A percentile compares a stretch with the other conserved stretches of the same genome.
Conservation (phyloP, 2,329 filamentous ascomycete genomes). For the Whalleya microplaca region DNA sequence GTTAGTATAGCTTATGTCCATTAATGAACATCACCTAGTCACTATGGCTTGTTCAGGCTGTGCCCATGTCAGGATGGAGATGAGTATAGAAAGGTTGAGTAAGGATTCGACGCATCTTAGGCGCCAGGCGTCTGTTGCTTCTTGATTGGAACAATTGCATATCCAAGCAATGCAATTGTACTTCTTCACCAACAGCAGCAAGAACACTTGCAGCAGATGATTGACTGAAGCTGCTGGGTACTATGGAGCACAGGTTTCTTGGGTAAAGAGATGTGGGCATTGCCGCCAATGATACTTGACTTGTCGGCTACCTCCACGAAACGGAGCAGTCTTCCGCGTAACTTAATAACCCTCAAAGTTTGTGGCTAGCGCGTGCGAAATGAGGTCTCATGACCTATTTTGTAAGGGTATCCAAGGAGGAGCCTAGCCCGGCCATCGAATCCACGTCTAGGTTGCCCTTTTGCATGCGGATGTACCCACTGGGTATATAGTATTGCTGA, state of each 20-base stretch:
- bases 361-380: slow-evolving; percentile 28
- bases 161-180: not conserved
- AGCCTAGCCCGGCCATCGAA: slow-evolving; percentile 26
- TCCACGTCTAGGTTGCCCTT: slow-evolving; percentile 24
- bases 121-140: not conserved
- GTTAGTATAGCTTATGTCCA: not conserved
- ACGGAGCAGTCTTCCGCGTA: slow-evolving; percentile 26
- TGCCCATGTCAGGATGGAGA: not conserved
- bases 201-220: not conserved
- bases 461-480: slow-evolving; percentile 23
- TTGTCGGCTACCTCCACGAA: slow-evolving; percentile 27
- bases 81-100: not conserved
- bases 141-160: not conserved
- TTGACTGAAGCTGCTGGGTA: not conserved
- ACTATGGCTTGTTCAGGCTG: too few species aligned
- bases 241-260: not conserved
- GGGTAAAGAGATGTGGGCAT: slow-evolving; percentile 19
- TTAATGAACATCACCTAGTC: not conserved
- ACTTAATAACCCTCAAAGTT: slow-evolving; percentile 28
- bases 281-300: slow-evolving; percentile 26
- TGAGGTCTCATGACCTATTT: slow-evolving; percentile 32
- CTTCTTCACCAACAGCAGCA: not conserved
- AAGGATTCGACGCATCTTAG: not conserved
- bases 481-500: slow-evolving; percentile 14
- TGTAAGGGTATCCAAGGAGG: slow-evolving; percentile 31